These are phyloP conservation scores for Streptanthus diversifolius DNA, from an alignment of 345 rosid genomes.

Conservation along the genomic window DNA sequence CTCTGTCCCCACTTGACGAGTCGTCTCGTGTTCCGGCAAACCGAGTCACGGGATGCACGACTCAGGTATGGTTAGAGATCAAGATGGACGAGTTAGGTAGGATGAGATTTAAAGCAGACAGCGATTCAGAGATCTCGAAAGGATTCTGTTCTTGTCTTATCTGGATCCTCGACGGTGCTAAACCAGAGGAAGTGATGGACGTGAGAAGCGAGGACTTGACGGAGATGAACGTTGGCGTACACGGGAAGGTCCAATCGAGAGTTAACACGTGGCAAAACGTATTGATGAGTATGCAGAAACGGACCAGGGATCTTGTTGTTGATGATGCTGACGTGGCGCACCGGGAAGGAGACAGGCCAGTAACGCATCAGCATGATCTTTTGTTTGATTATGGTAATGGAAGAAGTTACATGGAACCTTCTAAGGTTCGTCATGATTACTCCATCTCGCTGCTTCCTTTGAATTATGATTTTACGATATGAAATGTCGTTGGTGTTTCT, in stretches of 20 bases:
- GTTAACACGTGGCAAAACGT: constrained; percentile 87
- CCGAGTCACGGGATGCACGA: constrained; percentile 71
- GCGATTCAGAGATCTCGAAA: constrained; percentile 86
- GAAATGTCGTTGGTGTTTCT: not conserved
- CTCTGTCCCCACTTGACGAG: constrained; percentile 59
- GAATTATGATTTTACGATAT: constrained; percentile 32
- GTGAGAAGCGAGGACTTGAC: constrained; percentile 66
- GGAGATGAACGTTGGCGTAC: constrained; percentile 68
- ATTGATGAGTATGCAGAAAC: constrained; percentile 54
- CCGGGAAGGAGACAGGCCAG: not conserved
- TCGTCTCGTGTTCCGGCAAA: constrained; percentile 57
- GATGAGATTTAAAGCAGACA: constrained; percentile 70
- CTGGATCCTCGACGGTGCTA: constrained; percentile 73
- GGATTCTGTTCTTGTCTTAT: constrained; percentile 76
- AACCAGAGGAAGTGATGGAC: constrained; percentile 65
- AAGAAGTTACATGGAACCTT: constrained; percentile 25
- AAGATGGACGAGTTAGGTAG: constrained; percentile 51
- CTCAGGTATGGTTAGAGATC: constrained; percentile 81
- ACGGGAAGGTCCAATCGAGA: constrained; percentile 61
- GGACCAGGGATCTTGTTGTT: constrained; percentile 41
- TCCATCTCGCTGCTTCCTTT: constrained; percentile 30
- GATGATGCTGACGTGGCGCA: constrained; percentile 26
- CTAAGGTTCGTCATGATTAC: not conserved
- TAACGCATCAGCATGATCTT: not conserved
- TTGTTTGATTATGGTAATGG: constrained; percentile 12